These are phyloP conservation scores for Solanum etuberosum DNA, from an alignment of 257 asterid species.

Conservation along the genomic window DNA sequence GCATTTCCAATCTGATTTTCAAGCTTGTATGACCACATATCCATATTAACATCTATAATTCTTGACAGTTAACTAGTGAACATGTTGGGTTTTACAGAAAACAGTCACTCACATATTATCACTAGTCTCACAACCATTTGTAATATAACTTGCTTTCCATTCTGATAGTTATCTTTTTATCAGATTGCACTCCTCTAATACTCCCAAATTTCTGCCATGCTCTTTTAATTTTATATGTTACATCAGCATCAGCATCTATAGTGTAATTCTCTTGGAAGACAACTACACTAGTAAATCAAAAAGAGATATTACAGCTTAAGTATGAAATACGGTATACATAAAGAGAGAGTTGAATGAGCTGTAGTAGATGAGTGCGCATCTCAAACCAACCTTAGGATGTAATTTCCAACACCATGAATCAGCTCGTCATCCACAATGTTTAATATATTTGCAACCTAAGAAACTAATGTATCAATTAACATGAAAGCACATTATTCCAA, in stretches of 20 bases:
- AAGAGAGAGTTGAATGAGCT: not conserved
- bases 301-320: not conserved
- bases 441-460: conserved; percentile 80
- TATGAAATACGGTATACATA: not conserved
- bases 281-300: not conserved
- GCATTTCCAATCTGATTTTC: not conserved
- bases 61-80: not conserved
- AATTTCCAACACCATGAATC: conserved; percentile 62
- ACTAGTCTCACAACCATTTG: not conserved
- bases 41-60: not conserved
- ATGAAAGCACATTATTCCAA: not conserved
- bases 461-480: conserved; percentile 5
- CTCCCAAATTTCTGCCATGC: not conserved
- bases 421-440: conserved; percentile 78
- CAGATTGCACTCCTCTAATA: not conserved
- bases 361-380: not conserved
- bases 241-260: not conserved
- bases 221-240: not conserved
- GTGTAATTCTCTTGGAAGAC: not conserved
- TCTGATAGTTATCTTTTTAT: not conserved
- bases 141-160: not conserved
- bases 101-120: not conserved
- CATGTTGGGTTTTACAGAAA: not conserved
- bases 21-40: not conserved
- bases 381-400: conserved; percentile 57